Evolutionary conservation across 495 filamentous ascomycete species (phyloP).

Genomic region (Daldinia grandis): DNA sequence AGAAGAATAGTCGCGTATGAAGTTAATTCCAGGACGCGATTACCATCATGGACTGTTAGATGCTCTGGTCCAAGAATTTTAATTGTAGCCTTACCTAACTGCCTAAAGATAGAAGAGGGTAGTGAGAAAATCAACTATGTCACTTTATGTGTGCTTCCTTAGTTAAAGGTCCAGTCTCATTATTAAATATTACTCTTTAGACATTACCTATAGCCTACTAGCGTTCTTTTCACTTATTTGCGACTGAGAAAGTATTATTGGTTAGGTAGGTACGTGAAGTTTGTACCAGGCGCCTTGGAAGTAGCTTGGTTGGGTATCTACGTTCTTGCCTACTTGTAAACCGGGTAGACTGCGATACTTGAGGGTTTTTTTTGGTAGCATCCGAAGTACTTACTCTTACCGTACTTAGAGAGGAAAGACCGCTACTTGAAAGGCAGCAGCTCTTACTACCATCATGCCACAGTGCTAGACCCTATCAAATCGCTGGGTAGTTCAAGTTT

Average conservation of each 20-base stretch:
- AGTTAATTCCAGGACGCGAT: background rate
- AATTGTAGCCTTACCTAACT: background rate
- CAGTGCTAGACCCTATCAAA: background rate
- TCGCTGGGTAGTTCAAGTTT: background rate
- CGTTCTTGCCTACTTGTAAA: background rate
- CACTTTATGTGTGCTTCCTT: background rate
- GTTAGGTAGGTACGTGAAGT: background rate
- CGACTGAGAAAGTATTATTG: background rate
- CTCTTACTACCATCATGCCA: background rate
- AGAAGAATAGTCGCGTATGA: background rate
- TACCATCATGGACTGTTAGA: background rate
- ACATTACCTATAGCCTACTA: background rate
- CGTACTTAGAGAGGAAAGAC: background rate
- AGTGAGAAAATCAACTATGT: background rate
- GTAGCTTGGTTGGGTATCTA: background rate
- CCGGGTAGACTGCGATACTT: background rate
- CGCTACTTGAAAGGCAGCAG: background rate
- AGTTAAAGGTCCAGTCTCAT: background rate
- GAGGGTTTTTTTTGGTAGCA: too few relatives aligned
- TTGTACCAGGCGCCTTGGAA: background rate
- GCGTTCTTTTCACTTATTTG: background rate
- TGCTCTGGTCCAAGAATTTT: background rate
- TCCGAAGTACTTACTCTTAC: background rate
- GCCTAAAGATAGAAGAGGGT: too few relatives aligned
- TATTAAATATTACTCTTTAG: background rate